Conservation (phyloP, 108 stramenopile genomes). For the Nitzschia sp. region DNA sequence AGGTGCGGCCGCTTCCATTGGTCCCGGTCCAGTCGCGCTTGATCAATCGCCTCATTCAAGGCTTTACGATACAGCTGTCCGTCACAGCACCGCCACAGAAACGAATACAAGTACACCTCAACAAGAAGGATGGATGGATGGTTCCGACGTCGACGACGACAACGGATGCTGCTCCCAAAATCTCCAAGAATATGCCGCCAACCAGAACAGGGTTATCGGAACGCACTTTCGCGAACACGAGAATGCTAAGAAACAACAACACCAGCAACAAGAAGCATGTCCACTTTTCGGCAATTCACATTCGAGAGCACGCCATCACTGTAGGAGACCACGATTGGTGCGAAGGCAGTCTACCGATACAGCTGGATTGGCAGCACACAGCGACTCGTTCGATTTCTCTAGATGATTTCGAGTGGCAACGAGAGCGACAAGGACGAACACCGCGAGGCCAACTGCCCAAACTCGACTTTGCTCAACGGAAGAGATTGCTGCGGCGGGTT, state of each 20-base stretch:
- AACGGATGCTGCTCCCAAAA: too few species aligned
- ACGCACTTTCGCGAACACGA: not conserved
- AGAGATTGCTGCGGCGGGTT: constrained; percentile 13
- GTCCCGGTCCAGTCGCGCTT: too few species aligned
- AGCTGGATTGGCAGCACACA: constrained; percentile 46
- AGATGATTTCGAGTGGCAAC: constrained; percentile 17
- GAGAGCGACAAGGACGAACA: not conserved
- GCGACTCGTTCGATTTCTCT: constrained; percentile 7
- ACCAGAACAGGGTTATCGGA: too few species aligned
- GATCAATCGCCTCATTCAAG: too few species aligned
- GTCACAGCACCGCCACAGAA: too few species aligned
- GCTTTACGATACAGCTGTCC: too few species aligned
- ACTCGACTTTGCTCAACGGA: constrained; percentile 20
- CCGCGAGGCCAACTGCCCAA: constrained; percentile 12
- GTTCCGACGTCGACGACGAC: too few species aligned
- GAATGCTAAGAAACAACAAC: too few species aligned
- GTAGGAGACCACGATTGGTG: constrained; percentile 57
- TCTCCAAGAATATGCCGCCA: too few species aligned
- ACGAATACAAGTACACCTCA: too few species aligned
- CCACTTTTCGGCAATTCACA: constrained; percentile 4
- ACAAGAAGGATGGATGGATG: too few species aligned
- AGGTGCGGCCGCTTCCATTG: too few species aligned
- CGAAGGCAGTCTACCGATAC: constrained; percentile 38
- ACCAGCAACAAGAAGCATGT: constrained; percentile 12
- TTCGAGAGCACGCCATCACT: constrained; percentile 39